A percentile compares a stretch with the other conserved stretches of the same genome.
Evolutionary conservation across 768 basidiomycete genomes (phyloP).

Genomic region (Trametes coccinea): DNA sequence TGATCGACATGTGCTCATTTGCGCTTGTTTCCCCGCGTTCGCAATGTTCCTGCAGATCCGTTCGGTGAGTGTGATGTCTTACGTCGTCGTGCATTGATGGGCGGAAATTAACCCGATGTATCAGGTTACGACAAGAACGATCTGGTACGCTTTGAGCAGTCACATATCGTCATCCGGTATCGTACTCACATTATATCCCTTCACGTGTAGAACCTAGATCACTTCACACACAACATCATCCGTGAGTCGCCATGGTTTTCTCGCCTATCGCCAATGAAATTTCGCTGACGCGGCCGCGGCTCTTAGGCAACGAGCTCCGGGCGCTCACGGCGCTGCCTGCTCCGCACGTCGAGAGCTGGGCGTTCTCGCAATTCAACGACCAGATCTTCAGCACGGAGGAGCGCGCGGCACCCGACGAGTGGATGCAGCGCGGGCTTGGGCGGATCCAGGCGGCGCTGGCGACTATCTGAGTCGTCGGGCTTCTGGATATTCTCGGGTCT

Average conservation of each 20-base stretch:
- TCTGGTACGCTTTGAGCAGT: constrained; percentile 42
- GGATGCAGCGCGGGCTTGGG: constrained; percentile 51
- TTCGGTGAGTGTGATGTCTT: constrained; percentile 37
- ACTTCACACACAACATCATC: constrained; percentile 71
- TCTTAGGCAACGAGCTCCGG: constrained; percentile 55
- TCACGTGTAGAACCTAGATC: constrained; percentile 56
- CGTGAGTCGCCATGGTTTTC: constrained; percentile 38
- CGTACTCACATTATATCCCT: not conserved
- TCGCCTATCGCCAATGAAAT: not conserved
- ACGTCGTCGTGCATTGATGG: constrained; percentile 3
- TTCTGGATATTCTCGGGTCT: not conserved
- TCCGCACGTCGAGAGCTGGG: constrained; percentile 62
- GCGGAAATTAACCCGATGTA: not conserved
- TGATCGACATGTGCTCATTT: constrained; percentile 8
- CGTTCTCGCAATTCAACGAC: constrained; percentile 60
- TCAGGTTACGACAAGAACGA: constrained; percentile 72
- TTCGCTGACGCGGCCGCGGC: not conserved
- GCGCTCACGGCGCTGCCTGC: constrained; percentile 61
- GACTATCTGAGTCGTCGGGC: constrained; percentile 6
- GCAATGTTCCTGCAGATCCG: constrained; percentile 39
- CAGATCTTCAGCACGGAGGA: constrained; percentile 49
- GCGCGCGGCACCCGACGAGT: constrained; percentile 53
- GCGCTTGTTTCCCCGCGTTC: constrained; percentile 1
- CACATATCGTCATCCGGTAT: too few relatives aligned
- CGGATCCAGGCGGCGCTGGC: constrained; percentile 42